Base-by-base conservation (phyloP, 2,329 filamentous ascomycete genomes). In the Thielaviopsis musarum region DNA sequence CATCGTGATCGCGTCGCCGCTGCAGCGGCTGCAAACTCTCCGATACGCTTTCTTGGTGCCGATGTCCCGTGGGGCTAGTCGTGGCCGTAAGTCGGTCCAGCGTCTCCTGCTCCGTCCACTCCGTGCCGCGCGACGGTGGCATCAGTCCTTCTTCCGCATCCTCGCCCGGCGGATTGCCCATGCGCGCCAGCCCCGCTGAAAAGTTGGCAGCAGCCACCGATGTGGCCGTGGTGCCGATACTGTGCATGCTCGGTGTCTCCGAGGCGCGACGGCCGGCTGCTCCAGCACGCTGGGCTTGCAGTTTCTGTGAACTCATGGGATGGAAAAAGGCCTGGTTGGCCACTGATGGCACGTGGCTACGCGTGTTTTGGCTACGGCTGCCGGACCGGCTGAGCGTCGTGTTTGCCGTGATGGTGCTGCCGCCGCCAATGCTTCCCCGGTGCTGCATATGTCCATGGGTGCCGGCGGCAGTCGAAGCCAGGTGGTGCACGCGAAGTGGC, bases 271-370 rank as follows among this genome's bases (percentile, higher is more conserved):
- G 57, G n/a, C 49, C 60, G 2, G 53, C 52, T 13, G 57, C 54
- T 30, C 60, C 48, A 19, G 60, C 83, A 69, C 91, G 79, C 71
- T 97, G 93, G 59, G 90, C 90, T 72, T 97, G 91, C 56, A 97
- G 76, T 69, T 89, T 86, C 70, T 95, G 90, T 24, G 91, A 95
- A 73, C 91, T 97, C 89, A 98, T 95, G 48, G 93, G 93, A 22
- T 85, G 86, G 69, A 95, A 95, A 74, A 98, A 97, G 58, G 88
- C 91, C 67, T 91, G 87, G 17, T 89, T 90, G 2, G 89, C 85
- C 58, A 98, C 75, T 1, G 87, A 90, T 1, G 93, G 91, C 21
- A 95, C 90, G 75, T 98, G 93, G 68, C 85, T 90, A 53, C 85
- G 77, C 64, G 84, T 91, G 2, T 67, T 66, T n/a, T 61, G 57